Percentiles rank a stretch among this genome's conserved stretches.
phyloP scores from a whole-genome alignment of 495 filamentous ascomycete genomes.

The Penicillium robsamsonii region DNA sequence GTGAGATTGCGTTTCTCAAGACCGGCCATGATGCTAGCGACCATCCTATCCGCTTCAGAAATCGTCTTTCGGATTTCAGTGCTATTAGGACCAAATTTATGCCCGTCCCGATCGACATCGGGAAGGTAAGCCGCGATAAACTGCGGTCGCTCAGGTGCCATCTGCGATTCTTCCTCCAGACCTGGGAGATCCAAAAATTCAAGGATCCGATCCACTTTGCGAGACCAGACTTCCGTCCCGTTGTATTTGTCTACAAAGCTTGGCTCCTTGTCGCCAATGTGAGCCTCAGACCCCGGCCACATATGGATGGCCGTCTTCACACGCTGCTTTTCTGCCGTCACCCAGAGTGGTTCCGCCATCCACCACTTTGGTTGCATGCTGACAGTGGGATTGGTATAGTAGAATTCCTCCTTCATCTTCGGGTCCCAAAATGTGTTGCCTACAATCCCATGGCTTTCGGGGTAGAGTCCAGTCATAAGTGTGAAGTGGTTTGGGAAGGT shows the following conservation, averaged over 20 bases:
- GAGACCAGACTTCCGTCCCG: constrained; percentile 64
- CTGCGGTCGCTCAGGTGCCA: constrained; percentile 61
- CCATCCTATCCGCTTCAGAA: constrained; percentile 70
- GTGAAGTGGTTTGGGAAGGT: constrained; percentile 99
- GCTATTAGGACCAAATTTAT: constrained; percentile 88
- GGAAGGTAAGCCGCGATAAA: constrained; percentile 94
- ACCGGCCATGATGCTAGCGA: constrained; percentile 70
- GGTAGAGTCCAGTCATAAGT: constrained; percentile 86
- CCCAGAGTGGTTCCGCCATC: constrained; percentile 90
- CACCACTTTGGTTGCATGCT: constrained; percentile 89
- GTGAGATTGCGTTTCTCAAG: constrained; percentile 81
- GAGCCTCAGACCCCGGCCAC: constrained; percentile 96
- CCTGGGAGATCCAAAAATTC: constrained; percentile 80
- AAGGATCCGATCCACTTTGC: constrained; percentile 75
- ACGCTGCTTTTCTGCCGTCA: constrained; percentile 77
- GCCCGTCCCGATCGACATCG: constrained; percentile 81
- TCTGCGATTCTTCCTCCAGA: constrained; percentile 44
- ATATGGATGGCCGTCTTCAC: constrained; percentile 85
- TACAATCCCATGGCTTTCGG: constrained; percentile 89
- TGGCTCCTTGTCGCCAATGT: constrained; percentile 62
- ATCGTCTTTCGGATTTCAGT: constrained; percentile 82
- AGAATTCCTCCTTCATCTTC: constrained; percentile 71
- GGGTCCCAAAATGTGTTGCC: constrained; percentile 95
- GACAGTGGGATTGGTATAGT: constrained; percentile 69
- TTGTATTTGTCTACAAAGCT: constrained; percentile 82